A percentile compares a stretch with the other conserved stretches of the same genome.
These are phyloP conservation scores for Cladophialophora psammophila DNA, from an alignment of 2,329 filamentous ascomycete genomes.

Conservation along the genomic window DNA sequence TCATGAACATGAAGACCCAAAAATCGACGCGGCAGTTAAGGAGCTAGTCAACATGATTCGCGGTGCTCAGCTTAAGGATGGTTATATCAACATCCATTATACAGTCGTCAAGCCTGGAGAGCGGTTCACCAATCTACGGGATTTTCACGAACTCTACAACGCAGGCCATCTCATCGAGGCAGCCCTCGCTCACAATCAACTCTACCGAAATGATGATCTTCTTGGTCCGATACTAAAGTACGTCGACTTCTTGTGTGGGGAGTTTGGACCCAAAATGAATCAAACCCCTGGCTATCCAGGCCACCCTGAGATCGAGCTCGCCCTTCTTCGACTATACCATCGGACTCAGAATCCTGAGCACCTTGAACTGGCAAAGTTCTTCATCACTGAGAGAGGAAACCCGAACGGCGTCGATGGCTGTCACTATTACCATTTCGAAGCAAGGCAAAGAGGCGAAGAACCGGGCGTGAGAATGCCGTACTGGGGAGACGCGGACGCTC, in stretches of 20 bases:
- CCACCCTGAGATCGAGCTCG: constrained; percentile 63
- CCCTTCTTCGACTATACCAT: constrained; percentile 55
- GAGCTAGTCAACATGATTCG: constrained; percentile 66
- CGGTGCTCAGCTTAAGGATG: constrained; percentile 64
- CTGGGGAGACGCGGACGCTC: constrained; percentile 19
- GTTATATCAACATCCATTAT: constrained; percentile 69
- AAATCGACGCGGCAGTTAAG: constrained; percentile 57
- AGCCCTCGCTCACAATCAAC: constrained; percentile 63
- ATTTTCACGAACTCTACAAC: constrained; percentile 70
- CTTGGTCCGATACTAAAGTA: not conserved
- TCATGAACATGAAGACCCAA: constrained; percentile 50
- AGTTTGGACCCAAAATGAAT: constrained; percentile 49
- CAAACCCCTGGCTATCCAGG: constrained; percentile 64
- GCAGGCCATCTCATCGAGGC: constrained; percentile 68
- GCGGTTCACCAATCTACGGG: constrained; percentile 65
- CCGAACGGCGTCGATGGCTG: constrained; percentile 56
- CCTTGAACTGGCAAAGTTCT: constrained; percentile 61
- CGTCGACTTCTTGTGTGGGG: not conserved
- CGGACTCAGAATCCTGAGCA: constrained; percentile 49
- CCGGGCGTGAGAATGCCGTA: constrained; percentile 58
- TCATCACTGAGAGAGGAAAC: constrained; percentile 66
- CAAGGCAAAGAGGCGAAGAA: constrained; percentile 58
- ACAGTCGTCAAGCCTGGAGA: constrained; percentile 63
- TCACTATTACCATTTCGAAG: constrained; percentile 65
- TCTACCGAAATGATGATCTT: constrained; percentile 58